Base-by-base conservation (phyloP, 2,329 filamentous ascomycete genomes). In the Fusarium clavum region DNA sequence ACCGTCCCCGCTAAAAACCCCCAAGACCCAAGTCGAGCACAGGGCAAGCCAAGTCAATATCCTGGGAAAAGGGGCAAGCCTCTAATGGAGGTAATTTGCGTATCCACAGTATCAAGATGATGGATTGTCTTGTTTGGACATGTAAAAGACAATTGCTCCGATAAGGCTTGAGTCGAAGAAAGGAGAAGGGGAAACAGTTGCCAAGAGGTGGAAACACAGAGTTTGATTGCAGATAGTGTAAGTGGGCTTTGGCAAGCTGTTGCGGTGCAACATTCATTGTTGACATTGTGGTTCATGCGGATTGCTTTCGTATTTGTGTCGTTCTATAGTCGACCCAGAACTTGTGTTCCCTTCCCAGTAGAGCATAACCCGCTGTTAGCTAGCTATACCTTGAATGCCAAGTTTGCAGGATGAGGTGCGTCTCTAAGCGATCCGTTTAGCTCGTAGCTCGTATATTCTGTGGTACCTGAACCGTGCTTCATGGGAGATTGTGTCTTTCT, bases 41-140 rank as follows among this genome's bases (percentile, higher is more conserved):
- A 64, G 73, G 25, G 58, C 60, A 51, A 64, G 38, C 69, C 44
- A 65, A 68, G 62, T 46, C 55, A 63, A 56, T 61, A 68, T 66
- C 59, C 58, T 46, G 59, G 70, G 52, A 73, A 74, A 74, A 65
- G 72, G 73, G 73, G 72, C 43, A 57, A 22, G 60, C 47, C 61
- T 64, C 70, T 72, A 73, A 65, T 65, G 47, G 61, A 57, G 44
- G 70, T 72, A 74, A 74, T 74, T 74, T 73, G 70, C 49, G 65
- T 52, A 70, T 69, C 72, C 73, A 74, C 72, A 74, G 53, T 54
- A 65, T 73, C 69, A 64, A 73, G 70, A 73, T 72, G 71, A 73
- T 70, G 44, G 71, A 73, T 70, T 40, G 60, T 48, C 63, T 57
- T 53, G 54, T 61, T 58, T 65, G 62, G 38, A 55, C 55, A 61